Evolutionary conservation across 371 early-diverging fungal species (phyloP).

Genomic region (Coemansia sp.): DNA sequence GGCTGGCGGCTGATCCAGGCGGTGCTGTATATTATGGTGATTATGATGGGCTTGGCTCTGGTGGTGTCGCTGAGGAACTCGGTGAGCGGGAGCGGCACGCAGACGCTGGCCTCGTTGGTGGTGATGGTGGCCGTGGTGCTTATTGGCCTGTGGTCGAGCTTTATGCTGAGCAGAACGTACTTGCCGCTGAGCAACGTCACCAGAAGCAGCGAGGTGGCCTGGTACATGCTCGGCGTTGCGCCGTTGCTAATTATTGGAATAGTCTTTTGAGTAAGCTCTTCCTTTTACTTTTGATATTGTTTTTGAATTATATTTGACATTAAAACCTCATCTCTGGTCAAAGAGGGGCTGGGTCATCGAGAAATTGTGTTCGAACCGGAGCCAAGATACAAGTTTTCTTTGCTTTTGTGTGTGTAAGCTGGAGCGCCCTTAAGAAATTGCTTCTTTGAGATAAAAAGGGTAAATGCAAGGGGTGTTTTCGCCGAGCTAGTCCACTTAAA

Average conservation of each 20-base stretch:
- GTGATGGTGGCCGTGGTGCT: constrained; percentile 2
- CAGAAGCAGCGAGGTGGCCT: constrained; percentile 22
- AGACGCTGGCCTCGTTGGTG: background rate
- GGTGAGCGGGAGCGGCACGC: background rate
- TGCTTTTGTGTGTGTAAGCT: too few species aligned
- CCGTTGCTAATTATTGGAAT: constrained; percentile 14
- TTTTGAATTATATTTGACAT: too few species aligned
- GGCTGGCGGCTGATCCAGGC: constrained; percentile 12
- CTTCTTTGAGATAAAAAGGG: too few species aligned
- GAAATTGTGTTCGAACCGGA: too few species aligned
- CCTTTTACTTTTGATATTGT: background rate
- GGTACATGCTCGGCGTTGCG: constrained; percentile 19
- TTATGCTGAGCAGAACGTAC: constrained; percentile 32
- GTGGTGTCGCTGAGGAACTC: background rate
- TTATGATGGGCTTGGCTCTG: background rate
- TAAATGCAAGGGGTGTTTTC: too few species aligned
- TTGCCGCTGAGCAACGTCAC: constrained; percentile 8
- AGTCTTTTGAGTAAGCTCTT: background rate
- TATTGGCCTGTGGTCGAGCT: constrained; percentile 25
- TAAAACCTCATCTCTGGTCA: too few species aligned
- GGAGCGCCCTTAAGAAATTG: too few species aligned
- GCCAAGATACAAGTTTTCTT: too few species aligned
- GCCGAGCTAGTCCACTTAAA: too few species aligned
- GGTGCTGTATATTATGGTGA: constrained; percentile 12
- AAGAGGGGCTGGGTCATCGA: too few species aligned